phyloP scores from a whole-genome alignment of 345 rosid genomes.

The Euphorbia tirucalli region DNA sequence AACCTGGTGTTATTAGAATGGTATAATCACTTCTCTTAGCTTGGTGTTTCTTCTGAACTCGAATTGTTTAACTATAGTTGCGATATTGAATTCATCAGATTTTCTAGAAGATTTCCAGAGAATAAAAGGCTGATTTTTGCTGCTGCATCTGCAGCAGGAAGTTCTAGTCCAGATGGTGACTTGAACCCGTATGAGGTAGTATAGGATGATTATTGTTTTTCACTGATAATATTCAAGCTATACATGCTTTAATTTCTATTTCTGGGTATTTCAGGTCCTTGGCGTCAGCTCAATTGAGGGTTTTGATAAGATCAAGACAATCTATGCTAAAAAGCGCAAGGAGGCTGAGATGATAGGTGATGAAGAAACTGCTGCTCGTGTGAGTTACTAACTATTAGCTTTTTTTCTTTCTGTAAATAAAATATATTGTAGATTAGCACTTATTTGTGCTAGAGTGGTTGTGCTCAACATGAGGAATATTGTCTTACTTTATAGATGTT shows the following conservation, averaged over 20 bases:
- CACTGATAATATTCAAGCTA: neutral
- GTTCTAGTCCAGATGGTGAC: conserved; percentile 59
- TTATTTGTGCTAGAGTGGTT: neutral
- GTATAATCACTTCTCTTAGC: neutral
- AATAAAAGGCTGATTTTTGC: conserved; percentile 42
- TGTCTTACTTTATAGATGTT: conserved; percentile 11
- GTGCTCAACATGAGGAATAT: conserved; percentile 3
- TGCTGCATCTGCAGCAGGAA: conserved; percentile 76
- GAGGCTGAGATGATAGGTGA: conserved; percentile 84
- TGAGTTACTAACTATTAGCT: conserved; percentile 32
- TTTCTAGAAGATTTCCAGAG: conserved; percentile 31
- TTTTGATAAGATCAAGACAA: conserved; percentile 69
- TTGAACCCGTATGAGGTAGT: conserved; percentile 84
- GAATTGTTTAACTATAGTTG: neutral
- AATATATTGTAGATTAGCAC: neutral
- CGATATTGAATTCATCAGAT: conserved; percentile 26
- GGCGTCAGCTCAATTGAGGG: conserved; percentile 86
- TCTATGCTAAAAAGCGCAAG: conserved; percentile 65
- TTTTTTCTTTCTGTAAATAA: neutral
- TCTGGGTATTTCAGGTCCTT: conserved; percentile 58
- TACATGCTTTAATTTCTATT: conserved; percentile 1
- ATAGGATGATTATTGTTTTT: conserved; percentile 7
- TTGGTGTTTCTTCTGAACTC: neutral
- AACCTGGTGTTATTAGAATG: neutral
- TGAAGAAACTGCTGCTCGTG: conserved; percentile 73